These are phyloP conservation scores for Abelmoschus esculentus DNA, from an alignment of 345 rosid species.

Conservation along the genomic window DNA sequence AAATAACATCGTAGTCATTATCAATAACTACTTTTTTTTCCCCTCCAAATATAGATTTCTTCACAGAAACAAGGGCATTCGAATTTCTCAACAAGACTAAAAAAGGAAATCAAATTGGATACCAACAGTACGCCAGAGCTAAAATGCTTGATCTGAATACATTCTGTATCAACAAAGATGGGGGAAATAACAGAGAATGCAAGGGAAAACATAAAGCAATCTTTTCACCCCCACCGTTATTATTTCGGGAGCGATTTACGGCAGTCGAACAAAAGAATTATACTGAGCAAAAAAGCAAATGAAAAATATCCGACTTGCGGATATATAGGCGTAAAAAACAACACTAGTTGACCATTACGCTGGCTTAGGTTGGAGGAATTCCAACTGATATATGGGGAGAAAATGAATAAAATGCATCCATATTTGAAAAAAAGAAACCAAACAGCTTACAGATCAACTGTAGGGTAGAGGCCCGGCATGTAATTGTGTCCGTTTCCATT, in stretches of 20 bases:
- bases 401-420: slow-evolving; percentile 9
- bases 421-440: not conserved
- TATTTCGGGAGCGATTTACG: slow-evolving; percentile 16
- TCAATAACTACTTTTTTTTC: too few relatives aligned
- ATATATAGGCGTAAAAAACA: not conserved
- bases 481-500: slow-evolving; percentile 44
- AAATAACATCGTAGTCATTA: too few relatives aligned
- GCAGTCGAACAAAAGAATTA: slow-evolving; percentile 6
- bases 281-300: slow-evolving; percentile 7
- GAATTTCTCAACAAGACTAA: too few relatives aligned
- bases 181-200: too few relatives aligned
- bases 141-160: too few relatives aligned
- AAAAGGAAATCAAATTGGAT: too few relatives aligned
- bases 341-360: not conserved
- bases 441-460: slow-evolving; percentile 25
- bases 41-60: too few relatives aligned
- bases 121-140: too few relatives aligned
- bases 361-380: slow-evolving; percentile 11
- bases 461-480: slow-evolving; percentile 45
- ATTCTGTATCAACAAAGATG: too few relatives aligned
- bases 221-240: slow-evolving; percentile 16
- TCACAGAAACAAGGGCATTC: too few relatives aligned
- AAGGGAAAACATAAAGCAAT: too few relatives aligned
- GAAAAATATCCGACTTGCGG: slow-evolving; percentile 5
- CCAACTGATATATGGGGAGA: not conserved